Evolutionary conservation across 495 filamentous ascomycete genomes (phyloP).

Genomic region (Amphirosellinia nigrospora): DNA sequence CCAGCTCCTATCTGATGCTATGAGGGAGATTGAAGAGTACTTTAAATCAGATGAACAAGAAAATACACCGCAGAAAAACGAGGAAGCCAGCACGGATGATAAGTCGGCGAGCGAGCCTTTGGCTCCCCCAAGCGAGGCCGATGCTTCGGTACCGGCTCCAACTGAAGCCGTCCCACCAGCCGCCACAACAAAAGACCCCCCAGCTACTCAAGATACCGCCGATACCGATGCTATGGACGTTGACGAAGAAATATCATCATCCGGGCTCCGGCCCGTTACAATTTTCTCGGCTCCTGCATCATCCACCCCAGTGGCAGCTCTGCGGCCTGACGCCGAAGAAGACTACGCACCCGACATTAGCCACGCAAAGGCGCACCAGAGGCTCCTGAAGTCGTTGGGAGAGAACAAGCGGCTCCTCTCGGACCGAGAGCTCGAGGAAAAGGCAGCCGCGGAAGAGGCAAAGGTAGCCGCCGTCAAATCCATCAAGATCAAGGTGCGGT

Average conservation of each 20-base stretch:
- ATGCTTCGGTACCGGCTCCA: slow-evolving; percentile 14
- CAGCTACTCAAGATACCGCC: slow-evolving; percentile 19
- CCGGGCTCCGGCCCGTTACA: slow-evolving; percentile 58
- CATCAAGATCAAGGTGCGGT: slow-evolving; percentile 80
- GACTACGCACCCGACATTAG: slow-evolving; percentile 85
- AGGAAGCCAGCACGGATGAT: slow-evolving; percentile 13
- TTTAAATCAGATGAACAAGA: slow-evolving; percentile 58
- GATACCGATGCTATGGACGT: slow-evolving; percentile 38
- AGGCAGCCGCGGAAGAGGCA: slow-evolving; percentile 63
- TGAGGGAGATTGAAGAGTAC: slow-evolving; percentile 76
- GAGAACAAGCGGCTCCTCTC: slow-evolving; percentile 73
- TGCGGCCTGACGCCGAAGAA: slow-evolving; percentile 65
- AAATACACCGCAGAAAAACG: slow-evolving; percentile 19
- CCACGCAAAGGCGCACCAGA: slow-evolving; percentile 83
- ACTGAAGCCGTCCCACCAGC: slow-evolving; percentile 10
- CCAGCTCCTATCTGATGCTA: slow-evolving; percentile 81
- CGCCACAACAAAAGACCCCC: slow-evolving; percentile 21
- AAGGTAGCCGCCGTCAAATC: slow-evolving; percentile 67
- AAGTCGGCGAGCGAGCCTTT: slow-evolving; percentile 25
- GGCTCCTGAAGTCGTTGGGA: slow-evolving; percentile 65
- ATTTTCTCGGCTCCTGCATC: slow-evolving; percentile 78
- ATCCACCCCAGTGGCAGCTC: slow-evolving; percentile 76
- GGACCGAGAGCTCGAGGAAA: slow-evolving; percentile 68
- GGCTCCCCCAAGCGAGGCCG: slow-evolving; percentile 24
- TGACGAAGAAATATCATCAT: slow-evolving; percentile 27